These are phyloP conservation scores for Bocquillonia castaneifolia DNA, from an alignment of 441 rosid species.

Conservation along the genomic window DNA sequence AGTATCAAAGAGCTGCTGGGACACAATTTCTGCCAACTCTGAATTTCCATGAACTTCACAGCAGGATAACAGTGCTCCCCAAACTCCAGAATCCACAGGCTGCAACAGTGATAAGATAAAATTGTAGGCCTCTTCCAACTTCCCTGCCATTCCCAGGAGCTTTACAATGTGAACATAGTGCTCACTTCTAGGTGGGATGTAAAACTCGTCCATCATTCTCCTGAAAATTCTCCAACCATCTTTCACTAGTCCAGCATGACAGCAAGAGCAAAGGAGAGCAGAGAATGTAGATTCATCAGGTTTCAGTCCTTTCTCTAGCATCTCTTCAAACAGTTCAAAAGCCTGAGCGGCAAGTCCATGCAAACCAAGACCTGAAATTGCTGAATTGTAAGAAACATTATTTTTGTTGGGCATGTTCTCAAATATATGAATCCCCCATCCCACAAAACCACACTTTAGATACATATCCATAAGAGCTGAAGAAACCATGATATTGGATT, in stretches of 20 bases:
- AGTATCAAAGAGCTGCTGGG: conserved; percentile 42
- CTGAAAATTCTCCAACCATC: conserved; percentile 53
- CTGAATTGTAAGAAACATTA: conserved; percentile 57
- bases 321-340: conserved; percentile 50
- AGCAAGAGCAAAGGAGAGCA: conserved; percentile 75
- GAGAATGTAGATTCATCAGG: conserved; percentile 75
- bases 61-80: conserved; percentile 79
- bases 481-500: conserved; percentile 49
- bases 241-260: conserved; percentile 64
- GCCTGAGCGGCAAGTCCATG: conserved; percentile 64
- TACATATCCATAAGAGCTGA: conserved; percentile 79
- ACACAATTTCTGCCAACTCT: conserved; percentile 59
- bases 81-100: conserved; percentile 70
- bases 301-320: conserved; percentile 39
- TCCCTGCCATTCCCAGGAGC: conserved; percentile 68
- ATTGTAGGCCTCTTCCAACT: conserved; percentile 59
- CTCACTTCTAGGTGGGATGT: conserved; percentile 49
- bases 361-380: conserved; percentile 66
- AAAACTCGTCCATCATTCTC: conserved; percentile 63
- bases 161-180: conserved; percentile 69
- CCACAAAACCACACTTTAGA: conserved; percentile 63
- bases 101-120: conserved; percentile 48
- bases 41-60: conserved; percentile 53
- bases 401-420: conserved; percentile 38
- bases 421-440: conserved; percentile 45